phyloP scores from a whole-genome alignment of 1,139 yeast species.

The Yamadazyma spencermartinsiae region DNA sequence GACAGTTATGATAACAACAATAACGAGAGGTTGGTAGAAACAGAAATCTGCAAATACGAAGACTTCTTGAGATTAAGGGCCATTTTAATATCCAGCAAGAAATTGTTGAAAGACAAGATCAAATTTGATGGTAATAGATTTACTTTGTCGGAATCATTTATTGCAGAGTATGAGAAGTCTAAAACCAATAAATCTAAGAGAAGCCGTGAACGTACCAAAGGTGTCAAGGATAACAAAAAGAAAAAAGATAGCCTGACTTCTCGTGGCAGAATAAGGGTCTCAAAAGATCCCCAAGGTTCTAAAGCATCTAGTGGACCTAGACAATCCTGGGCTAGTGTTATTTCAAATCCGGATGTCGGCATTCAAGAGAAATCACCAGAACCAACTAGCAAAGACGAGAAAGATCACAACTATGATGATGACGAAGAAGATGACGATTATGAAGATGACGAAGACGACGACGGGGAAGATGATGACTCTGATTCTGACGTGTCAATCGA shows the following conservation, averaged over 20 bases:
- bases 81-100: slow-evolving; percentile 7
- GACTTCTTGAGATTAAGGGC: slow-evolving; percentile 10
- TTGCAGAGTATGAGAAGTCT: neutral
- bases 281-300: neutral
- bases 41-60: slow-evolving; percentile 10
- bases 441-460: slow-evolving; percentile 9
- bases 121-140: slow-evolving; percentile 4
- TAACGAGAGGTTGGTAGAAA: slow-evolving; percentile 1
- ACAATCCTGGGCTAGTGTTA: neutral
- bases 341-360: neutral
- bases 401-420: slow-evolving; percentile 3
- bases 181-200: neutral
- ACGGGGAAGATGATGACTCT: slow-evolving; percentile 6
- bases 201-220: too few relatives aligned
- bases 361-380: neutral
- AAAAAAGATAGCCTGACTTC: slow-evolving; percentile 3
- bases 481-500: slow-evolving; percentile 22
- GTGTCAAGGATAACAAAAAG: neutral
- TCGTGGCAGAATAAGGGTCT: neutral
- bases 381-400: neutral
- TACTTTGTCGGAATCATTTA: neutral
- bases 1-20: slow-evolving; percentile 6
- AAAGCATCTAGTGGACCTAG: neutral
- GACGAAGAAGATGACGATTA: slow-evolving; percentile 7
- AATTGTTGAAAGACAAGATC: slow-evolving; percentile 2